phyloP scores from a whole-genome alignment of 192 early-diverging fungal species.

The Powellomyces hirtus region DNA sequence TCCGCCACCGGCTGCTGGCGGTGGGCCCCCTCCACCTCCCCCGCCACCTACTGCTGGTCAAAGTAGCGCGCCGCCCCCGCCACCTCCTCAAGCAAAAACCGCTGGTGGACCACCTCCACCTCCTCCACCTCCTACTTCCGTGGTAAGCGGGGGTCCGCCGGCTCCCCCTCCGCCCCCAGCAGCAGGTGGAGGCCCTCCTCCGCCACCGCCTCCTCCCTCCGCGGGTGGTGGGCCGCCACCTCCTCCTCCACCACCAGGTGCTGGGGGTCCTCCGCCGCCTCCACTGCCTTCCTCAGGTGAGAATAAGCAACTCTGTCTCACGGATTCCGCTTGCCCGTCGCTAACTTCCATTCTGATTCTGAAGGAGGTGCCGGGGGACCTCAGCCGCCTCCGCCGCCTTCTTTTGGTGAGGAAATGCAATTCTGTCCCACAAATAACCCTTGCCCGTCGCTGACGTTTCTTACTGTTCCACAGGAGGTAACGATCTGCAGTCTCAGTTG shows the following conservation, averaged over 20 bases:
- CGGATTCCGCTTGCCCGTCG: too few species aligned
- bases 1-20: conserved; percentile 12
- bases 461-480: not conserved
- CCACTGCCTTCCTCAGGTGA: conserved; percentile 25
- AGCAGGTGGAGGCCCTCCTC: not conserved
- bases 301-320: too few species aligned
- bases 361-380: too few species aligned
- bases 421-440: not conserved
- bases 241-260: conserved; percentile 8
- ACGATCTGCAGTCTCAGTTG: conserved; percentile 17
- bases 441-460: not conserved
- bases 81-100: conserved; percentile 17
- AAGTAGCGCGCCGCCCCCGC: conserved; percentile 28
- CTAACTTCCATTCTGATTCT: too few species aligned
- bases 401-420: conserved; percentile 2
- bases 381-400: too few species aligned
- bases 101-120: conserved; percentile 15
- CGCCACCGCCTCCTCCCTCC: conserved; percentile 23
- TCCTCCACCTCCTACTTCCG: conserved; percentile 3
- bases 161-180: not conserved
- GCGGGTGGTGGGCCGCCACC: conserved; percentile 14
- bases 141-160: not conserved
- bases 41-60: not conserved
- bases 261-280: conserved; percentile 26
- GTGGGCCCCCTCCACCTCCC: conserved; percentile 14